Evolutionary conservation across 371 early-diverging fungal species (phyloP).

Genomic region (Phascolomyces articulosus): DNA sequence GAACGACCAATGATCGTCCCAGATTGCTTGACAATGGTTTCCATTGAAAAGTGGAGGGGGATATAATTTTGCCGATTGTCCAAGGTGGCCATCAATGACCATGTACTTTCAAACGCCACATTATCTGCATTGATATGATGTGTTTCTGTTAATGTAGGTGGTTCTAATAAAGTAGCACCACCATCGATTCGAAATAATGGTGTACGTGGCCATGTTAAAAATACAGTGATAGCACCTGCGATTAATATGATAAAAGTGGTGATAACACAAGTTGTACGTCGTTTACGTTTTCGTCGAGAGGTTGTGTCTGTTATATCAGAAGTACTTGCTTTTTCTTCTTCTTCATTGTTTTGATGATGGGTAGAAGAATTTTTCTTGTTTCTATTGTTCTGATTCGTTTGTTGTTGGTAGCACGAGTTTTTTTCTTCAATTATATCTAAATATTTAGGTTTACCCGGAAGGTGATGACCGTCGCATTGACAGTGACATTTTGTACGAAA

Average conservation of each 20-base stretch:
- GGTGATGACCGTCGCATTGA: not conserved
- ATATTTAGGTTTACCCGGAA: too few relatives aligned
- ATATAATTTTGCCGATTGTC: conserved; percentile 37
- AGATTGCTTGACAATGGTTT: conserved; percentile 30
- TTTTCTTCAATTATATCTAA: too few relatives aligned
- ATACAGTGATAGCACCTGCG: conserved; percentile 15
- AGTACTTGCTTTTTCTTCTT: conserved; percentile 1
- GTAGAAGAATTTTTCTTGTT: too few relatives aligned
- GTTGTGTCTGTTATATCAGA: not conserved
- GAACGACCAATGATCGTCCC: conserved; percentile 28
- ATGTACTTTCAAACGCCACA: conserved; percentile 30
- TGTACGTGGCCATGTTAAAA: conserved; percentile 33
- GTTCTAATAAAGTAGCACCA: conserved; percentile 19
- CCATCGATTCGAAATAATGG: conserved; percentile 38
- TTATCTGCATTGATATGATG: conserved; percentile 23
- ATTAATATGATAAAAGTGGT: conserved; percentile 17
- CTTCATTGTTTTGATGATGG: not conserved
- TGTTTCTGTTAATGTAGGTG: conserved; percentile 19
- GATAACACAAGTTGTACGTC: conserved; percentile 19
- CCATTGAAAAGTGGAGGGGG: conserved; percentile 23
- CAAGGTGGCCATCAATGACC: conserved; percentile 28
- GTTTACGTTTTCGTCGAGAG: conserved; percentile 10
- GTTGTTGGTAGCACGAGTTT: too few relatives aligned
- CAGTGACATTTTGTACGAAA: not conserved
- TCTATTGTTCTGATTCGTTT: too few relatives aligned